phyloP scores from a whole-genome alignment of 768 basidiomycete species.

The Auriscalpium microsporum region DNA sequence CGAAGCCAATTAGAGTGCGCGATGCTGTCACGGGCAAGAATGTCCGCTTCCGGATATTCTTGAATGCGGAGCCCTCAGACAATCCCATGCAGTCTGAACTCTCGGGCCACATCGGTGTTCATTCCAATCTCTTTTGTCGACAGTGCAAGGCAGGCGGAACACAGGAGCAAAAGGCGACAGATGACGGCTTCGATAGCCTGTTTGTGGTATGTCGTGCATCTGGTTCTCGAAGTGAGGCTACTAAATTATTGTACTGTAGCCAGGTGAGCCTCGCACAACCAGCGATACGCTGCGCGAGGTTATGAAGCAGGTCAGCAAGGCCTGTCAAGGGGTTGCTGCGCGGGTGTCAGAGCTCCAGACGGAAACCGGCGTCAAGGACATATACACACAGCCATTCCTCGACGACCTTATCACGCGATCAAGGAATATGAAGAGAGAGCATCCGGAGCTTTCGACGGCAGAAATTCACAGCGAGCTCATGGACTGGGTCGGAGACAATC shows the following conservation, averaged over 20 bases:
- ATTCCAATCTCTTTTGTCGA: slow-evolving; percentile 23
- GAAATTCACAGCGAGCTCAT: slow-evolving; percentile 22
- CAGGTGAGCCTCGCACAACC: too few relatives aligned
- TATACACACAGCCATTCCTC: slow-evolving; percentile 12
- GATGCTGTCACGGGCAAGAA: slow-evolving; percentile 20
- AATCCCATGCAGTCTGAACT: slow-evolving; percentile 18
- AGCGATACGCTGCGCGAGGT: background rate
- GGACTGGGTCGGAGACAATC: slow-evolving; percentile 22
- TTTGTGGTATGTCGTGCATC: background rate
- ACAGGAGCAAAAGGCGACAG: slow-evolving; percentile 22
- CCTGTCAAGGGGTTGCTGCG: slow-evolving; percentile 3
- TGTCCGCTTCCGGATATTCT: slow-evolving; percentile 11
- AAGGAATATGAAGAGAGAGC: background rate
- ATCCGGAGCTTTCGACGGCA: slow-evolving; percentile 8
- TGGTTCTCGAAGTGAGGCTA: too few relatives aligned
- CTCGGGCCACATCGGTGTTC: slow-evolving; percentile 27
- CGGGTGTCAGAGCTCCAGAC: slow-evolving; percentile 9
- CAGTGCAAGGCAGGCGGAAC: slow-evolving; percentile 32
- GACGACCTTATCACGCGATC: slow-evolving; percentile 11
- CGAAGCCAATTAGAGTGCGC: slow-evolving; percentile 24
- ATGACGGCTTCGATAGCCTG: slow-evolving; percentile 28
- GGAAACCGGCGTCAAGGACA: slow-evolving; percentile 16
- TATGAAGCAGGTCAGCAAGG: background rate
- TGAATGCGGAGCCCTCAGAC: slow-evolving; percentile 20
- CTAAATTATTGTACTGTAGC: too few relatives aligned